These are phyloP conservation scores for Suillus spraguei DNA, from an alignment of 768 basidiomycete species.

Conservation along the genomic window DNA sequence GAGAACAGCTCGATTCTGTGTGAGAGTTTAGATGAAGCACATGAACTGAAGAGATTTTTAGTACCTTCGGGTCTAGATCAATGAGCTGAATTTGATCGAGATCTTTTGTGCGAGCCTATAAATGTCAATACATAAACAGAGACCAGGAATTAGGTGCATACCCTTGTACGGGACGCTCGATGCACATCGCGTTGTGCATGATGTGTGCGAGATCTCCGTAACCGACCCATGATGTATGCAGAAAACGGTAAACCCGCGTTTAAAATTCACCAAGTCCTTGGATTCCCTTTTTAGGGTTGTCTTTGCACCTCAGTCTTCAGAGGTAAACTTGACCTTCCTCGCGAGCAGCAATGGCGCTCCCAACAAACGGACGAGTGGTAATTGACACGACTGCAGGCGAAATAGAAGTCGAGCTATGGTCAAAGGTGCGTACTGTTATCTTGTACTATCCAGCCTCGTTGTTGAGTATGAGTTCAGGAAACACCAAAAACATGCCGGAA, in stretches of 20 bases:
- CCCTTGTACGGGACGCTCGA: constrained; percentile 83
- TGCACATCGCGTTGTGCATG: constrained; percentile 88
- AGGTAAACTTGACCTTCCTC: not conserved
- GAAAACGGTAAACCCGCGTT: not conserved
- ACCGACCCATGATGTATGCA: constrained; percentile 61
- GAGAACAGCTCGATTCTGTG: constrained; percentile 68
- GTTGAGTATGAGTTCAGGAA: constrained; percentile 53
- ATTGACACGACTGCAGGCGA: constrained; percentile 89
- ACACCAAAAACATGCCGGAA: constrained; percentile 93
- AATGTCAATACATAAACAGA: constrained; percentile 5
- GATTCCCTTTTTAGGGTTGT: not conserved
- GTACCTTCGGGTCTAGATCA: constrained; percentile 83
- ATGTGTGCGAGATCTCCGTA: constrained; percentile 83
- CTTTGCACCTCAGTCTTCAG: not conserved
- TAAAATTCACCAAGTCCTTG: not conserved
- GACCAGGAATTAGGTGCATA: constrained; percentile 32
- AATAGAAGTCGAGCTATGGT: constrained; percentile 90
- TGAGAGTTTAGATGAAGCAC: not conserved
- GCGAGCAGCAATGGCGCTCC: constrained; percentile 63
- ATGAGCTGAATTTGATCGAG: constrained; percentile 92
- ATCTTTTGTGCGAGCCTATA: constrained; percentile 75
- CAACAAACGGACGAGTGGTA: constrained; percentile 85
- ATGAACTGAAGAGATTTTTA: constrained; percentile 19
- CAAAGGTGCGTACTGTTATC: constrained; percentile 54
- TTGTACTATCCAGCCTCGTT: not conserved